phyloP scores from a whole-genome alignment of 2,329 filamentous ascomycete genomes.

The Hymenoscyphus repandus region DNA sequence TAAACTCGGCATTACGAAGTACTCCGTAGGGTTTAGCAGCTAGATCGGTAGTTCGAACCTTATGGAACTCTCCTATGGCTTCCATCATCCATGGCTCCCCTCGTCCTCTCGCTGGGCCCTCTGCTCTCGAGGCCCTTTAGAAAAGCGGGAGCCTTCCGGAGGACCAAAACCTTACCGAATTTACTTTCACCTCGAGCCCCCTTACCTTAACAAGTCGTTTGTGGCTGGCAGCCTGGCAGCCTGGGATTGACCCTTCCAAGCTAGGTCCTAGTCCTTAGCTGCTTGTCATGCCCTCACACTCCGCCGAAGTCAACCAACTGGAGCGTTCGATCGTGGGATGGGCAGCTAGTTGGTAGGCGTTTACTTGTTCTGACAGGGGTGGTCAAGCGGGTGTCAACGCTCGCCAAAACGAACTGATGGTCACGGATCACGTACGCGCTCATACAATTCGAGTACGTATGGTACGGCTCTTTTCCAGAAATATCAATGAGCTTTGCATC shows the following conservation, averaged over 20 bases:
- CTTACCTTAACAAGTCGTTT: not conserved
- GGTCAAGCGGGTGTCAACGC: not conserved
- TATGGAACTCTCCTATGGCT: not conserved
- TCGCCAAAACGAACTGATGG: not conserved
- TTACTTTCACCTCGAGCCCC: not conserved
- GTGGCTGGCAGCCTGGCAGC: not conserved
- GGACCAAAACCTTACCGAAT: not conserved
- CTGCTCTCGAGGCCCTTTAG: not conserved
- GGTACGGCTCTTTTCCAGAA: too few relatives aligned
- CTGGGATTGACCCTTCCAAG: not conserved
- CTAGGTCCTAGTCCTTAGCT: not conserved
- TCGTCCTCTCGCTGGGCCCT: not conserved
- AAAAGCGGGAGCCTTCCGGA: not conserved
- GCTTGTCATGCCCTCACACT: not conserved
- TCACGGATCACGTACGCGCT: too few relatives aligned
- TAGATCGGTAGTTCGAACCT: not conserved
- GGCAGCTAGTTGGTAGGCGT: not conserved
- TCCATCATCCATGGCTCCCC: too few relatives aligned
- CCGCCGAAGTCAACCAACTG: not conserved
- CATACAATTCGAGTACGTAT: too few relatives aligned
- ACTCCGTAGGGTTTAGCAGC: not conserved
- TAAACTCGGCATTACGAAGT: not conserved
- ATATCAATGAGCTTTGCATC: too few relatives aligned
- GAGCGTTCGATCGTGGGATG: not conserved
- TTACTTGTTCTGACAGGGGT: not conserved